phyloP scores from a whole-genome alignment of 805 yeast species.

The Candida patagonica region DNA sequence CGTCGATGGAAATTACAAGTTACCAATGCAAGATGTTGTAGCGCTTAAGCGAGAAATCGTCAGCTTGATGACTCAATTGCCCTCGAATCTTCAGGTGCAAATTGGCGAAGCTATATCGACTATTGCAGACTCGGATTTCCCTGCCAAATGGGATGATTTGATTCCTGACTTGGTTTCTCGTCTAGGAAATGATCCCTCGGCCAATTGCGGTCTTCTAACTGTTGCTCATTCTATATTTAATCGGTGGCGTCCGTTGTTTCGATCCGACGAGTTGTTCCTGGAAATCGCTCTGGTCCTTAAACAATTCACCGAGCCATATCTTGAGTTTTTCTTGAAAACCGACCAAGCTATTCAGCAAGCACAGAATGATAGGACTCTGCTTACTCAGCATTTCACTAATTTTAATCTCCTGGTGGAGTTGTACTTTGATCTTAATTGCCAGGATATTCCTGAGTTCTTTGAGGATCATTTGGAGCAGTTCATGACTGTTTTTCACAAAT shows the following conservation, averaged over 20 bases:
- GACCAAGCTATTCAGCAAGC: constrained; percentile 53
- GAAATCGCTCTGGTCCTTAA: constrained; percentile 84
- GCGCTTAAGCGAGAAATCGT: constrained; percentile 70
- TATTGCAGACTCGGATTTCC: constrained; percentile 95
- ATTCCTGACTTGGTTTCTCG: constrained; percentile 49
- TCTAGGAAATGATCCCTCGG: constrained; percentile 59
- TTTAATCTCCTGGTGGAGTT: constrained; percentile 65
- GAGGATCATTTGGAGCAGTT: constrained; percentile 78
- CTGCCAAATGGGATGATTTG: constrained; percentile 75
- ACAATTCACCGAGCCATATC: constrained; percentile 72
- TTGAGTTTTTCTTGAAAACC: constrained; percentile 55
- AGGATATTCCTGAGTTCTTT: constrained; percentile 95
- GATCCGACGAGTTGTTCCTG: constrained; percentile 79
- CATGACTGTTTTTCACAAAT: constrained; percentile 76
- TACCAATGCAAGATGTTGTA: constrained; percentile 51
- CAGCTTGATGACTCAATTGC: constrained; percentile 75
- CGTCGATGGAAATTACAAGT: constrained; percentile 71
- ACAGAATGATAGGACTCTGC: constrained; percentile 36
- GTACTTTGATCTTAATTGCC: constrained; percentile 91
- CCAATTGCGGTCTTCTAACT: constrained; percentile 74
- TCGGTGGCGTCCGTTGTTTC: constrained; percentile 91
- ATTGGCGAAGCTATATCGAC: constrained; percentile 87
- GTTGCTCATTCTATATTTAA: constrained; percentile 95
- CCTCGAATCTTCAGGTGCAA: constrained; percentile 71
- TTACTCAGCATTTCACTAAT: constrained; percentile 57